Base-by-base conservation (phyloP, 495 filamentous ascomycete genomes). In the Annulohypoxylon bovei region DNA sequence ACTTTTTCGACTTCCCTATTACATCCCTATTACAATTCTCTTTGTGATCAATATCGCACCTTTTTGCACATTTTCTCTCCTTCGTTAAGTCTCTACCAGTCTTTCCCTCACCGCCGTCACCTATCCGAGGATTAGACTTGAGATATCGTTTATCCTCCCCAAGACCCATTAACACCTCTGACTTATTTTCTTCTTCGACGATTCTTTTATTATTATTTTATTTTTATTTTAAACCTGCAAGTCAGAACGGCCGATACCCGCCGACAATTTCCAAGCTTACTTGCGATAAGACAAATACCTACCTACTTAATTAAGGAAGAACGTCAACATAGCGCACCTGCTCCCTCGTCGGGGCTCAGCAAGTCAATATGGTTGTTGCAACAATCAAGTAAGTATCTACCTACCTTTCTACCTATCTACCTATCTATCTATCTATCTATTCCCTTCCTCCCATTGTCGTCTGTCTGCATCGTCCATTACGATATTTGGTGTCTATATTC, bases 341-440 rank as follows among this genome's bases (percentile, higher is more conserved):
- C 71, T 78, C 73, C 68, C 70, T 23, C 52, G 59, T 64, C 63
- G 70, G 72, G 76, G 71, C 75, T 68, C 12, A 73, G 73, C 70
- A 65, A 66, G 68, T 67, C 79, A 91, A 81, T 71, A 93, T 93
- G 91, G 91, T 92, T 72, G 89, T 93, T 76, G 91, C 90, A 76
- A 93, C 91, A 59, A 93, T 93, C 80, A 93, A 93, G 91, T 93
- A 82, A 73, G 91, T 87, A 62, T 63, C 65, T 67, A 62, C 49
- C 28, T 47, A 42, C 69, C 62, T 28, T 42, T 42, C 39, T 5
- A 22, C 18, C 6, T 25, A 6, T 50, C 32, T 18, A 6, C 14
- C 9, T 37, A 4, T 37, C 9, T 11, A 5, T 12, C 33, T 37
- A 5, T 37, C 33, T 8, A 32, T 32, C 33, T 22, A 20, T 14